phyloP scores from a whole-genome alignment of 2,329 filamentous ascomycete genomes.

The Cercospora brassicicola region DNA sequence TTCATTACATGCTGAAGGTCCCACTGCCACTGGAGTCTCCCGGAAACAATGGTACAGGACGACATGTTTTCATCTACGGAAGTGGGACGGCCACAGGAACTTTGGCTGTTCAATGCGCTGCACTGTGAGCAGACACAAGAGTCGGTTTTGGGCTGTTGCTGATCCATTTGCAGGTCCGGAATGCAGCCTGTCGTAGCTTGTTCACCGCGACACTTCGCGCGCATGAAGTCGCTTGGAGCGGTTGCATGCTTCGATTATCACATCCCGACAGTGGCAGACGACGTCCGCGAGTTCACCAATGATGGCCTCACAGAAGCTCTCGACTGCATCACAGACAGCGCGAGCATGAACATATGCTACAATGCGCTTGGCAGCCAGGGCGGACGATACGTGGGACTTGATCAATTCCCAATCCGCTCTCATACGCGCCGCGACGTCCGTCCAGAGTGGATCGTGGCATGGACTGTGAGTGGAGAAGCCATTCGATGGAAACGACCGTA shows the following conservation, averaged over 20 bases:
- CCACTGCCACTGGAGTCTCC: conserved; percentile 13
- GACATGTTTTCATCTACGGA: conserved; percentile 23
- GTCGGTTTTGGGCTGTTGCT: background rate
- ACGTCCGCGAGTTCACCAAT: conserved; percentile 20
- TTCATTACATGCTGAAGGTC: conserved; percentile 23
- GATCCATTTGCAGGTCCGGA: conserved; percentile 16
- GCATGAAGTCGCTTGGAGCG: conserved; percentile 22
- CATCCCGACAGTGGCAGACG: conserved; percentile 15
- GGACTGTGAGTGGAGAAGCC: conserved; percentile 23
- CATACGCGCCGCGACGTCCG: conserved; percentile 23
- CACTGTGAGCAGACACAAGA: conserved; percentile 15
- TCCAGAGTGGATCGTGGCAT: conserved; percentile 27
- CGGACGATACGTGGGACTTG: conserved; percentile 25
- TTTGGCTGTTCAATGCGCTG: conserved; percentile 23
- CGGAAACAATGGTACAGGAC: background rate
- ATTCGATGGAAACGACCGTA: conserved; percentile 25
- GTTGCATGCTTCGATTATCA: conserved; percentile 25
- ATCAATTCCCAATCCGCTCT: conserved; percentile 25
- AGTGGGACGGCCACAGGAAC: conserved; percentile 23
- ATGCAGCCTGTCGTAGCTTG: conserved; percentile 19
- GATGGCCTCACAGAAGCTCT: conserved; percentile 16
- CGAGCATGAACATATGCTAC: conserved; percentile 27
- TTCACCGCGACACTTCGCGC: conserved; percentile 23
- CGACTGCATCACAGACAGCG: conserved; percentile 25
- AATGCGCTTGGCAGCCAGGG: conserved; percentile 21